Percentiles rank a stretch among this genome's conserved stretches.
Evolutionary conservation across 2,329 filamentous ascomycete genomes (phyloP).

Genomic region (Neonectria coccinea): DNA sequence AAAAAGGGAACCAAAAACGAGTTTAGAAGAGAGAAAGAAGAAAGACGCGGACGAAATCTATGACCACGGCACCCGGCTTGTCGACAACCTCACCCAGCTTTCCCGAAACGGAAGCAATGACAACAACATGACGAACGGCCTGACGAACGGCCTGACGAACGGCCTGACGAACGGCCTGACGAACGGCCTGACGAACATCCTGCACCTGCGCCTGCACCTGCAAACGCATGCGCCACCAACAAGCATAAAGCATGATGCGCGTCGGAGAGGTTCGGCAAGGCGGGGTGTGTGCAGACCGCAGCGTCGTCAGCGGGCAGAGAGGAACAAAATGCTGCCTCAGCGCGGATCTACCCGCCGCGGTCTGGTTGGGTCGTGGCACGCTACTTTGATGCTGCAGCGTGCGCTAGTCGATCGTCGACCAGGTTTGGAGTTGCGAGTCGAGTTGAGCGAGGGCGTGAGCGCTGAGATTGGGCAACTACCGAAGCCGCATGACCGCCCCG

Average conservation of each 20-base stretch:
- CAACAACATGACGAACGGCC: conserved; percentile 31
- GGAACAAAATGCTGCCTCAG: conserved; percentile 29
- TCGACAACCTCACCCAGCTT: conserved; percentile 15
- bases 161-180: too few relatives aligned
- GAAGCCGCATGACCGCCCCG: conserved; percentile 42
- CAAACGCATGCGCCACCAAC: conserved; percentile 20
- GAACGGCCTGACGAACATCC: neutral
- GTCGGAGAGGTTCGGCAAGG: conserved; percentile 15
- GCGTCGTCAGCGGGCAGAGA: conserved; percentile 2
- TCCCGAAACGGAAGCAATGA: conserved; percentile 27
- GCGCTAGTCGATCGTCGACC: conserved; percentile 32
- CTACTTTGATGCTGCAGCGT: conserved; percentile 18
- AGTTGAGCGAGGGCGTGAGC: conserved; percentile 26
- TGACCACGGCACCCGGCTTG: conserved; percentile 25
- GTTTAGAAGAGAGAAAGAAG: conserved; percentile 2
- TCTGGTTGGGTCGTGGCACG: conserved; percentile 34
- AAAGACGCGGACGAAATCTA: conserved; percentile 30
- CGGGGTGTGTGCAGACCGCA: conserved; percentile 12
- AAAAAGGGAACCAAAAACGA: conserved; percentile 25
- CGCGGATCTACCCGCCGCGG: conserved; percentile 46
- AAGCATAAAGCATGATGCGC: conserved; percentile 28
- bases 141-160: too few relatives aligned
- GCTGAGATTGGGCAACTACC: conserved; percentile 33
- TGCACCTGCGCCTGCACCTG: neutral
- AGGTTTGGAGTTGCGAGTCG: conserved; percentile 12